Evolutionary conservation across 192 early-diverging fungal genomes (phyloP).

Genomic region (Mortierella alpina): DNA sequence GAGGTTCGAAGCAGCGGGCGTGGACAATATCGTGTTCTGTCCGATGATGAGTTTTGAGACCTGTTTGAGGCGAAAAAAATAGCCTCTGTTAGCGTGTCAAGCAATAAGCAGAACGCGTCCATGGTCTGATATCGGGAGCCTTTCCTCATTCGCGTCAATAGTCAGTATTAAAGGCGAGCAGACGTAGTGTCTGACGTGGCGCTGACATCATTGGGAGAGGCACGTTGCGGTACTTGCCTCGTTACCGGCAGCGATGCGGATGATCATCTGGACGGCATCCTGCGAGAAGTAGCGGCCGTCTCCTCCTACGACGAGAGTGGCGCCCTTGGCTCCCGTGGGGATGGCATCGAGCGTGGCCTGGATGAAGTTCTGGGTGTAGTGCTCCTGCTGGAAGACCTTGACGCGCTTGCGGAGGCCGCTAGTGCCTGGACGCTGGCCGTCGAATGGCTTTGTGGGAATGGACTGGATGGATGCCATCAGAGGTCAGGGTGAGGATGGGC

Average conservation of each 20-base stretch:
- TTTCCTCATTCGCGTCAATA: not conserved
- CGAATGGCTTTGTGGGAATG: slow-evolving; percentile 78
- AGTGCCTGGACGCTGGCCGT: slow-evolving; percentile 98
- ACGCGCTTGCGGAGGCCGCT: slow-evolving; percentile 96
- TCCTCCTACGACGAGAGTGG: slow-evolving; percentile 93
- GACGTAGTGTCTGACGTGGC: not conserved
- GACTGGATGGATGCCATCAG: slow-evolving; percentile 52
- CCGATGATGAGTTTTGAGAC: slow-evolving; percentile 91
- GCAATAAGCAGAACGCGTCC: not conserved
- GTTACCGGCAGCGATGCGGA: slow-evolving; percentile 87
- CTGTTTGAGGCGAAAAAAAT: slow-evolving; percentile 38
- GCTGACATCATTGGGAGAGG: slow-evolving; percentile 6
- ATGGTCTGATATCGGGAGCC: not conserved
- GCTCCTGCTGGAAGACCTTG: slow-evolving; percentile 91
- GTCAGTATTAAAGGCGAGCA: too few relatives aligned
- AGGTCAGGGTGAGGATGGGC: not conserved
- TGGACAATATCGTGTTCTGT: slow-evolving; percentile 92
- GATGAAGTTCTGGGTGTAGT: slow-evolving; percentile 98
- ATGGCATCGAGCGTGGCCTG: slow-evolving; percentile 90
- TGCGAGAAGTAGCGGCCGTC: slow-evolving; percentile 93
- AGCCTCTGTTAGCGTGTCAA: not conserved
- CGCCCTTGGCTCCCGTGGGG: slow-evolving; percentile 78
- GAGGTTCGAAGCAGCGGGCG: slow-evolving; percentile 93
- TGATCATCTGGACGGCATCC: slow-evolving; percentile 90
- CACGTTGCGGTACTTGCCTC: slow-evolving; percentile 60